Percentiles rank a stretch among this genome's conserved stretches.
Conservation (phyloP, 2,329 filamentous ascomycete species). For the Tolypocladium guangdongense region DNA sequence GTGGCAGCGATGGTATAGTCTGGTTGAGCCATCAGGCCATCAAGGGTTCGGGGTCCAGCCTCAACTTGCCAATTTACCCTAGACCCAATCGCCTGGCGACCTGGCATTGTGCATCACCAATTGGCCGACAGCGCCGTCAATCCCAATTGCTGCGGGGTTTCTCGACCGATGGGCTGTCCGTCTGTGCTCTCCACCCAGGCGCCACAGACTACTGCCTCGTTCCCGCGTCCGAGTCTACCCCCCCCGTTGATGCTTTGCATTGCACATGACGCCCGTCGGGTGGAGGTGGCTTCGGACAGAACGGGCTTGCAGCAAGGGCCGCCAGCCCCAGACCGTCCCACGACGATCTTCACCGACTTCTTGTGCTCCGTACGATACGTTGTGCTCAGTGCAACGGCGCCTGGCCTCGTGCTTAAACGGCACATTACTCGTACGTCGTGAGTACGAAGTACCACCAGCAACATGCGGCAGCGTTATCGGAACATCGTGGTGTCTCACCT, state of each 20-base stretch:
- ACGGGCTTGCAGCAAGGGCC: no score
- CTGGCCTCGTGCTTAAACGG: background rate
- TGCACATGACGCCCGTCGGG: background rate
- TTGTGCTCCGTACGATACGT: background rate
- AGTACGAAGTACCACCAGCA: background rate
- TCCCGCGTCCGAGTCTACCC: conserved; percentile 7
- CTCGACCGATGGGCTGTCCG: background rate
- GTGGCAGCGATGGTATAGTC: background rate
- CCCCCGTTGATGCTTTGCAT: conserved; percentile 9
- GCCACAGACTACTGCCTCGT: conserved; percentile 3
- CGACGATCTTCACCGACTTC: background rate
- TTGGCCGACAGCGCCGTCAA: conserved; percentile 17
- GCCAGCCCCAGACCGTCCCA: background rate
- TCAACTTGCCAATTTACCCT: conserved; percentile 10
- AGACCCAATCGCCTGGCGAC: conserved; percentile 14
- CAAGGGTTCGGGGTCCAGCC: background rate
- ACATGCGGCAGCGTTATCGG: background rate
- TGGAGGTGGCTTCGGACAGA: background rate
- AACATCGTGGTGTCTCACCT: background rate
- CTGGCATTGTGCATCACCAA: conserved; percentile 8
- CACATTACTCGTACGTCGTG: background rate
- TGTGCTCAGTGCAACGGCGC: background rate
- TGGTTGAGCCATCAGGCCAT: background rate
- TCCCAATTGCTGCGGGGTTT: conserved; percentile 15
- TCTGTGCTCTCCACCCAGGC: background rate